A percentile compares a stretch with the other conserved stretches of the same genome.
Evolutionary conservation across 257 asterid species (phyloP).

Genomic region (Solanum etuberosum): DNA sequence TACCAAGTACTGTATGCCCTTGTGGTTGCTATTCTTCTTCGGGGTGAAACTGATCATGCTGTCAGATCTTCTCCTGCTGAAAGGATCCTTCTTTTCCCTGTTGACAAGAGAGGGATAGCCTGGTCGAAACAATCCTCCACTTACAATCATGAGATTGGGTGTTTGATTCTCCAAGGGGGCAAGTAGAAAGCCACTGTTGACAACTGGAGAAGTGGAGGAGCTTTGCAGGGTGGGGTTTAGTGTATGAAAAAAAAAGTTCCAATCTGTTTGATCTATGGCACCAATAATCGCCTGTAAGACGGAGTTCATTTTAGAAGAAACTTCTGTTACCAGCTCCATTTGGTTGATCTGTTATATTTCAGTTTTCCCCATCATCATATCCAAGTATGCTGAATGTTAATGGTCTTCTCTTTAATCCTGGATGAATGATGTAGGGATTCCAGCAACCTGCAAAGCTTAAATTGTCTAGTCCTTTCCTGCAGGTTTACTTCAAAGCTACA

Average conservation of each 20-base stretch:
- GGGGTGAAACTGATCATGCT: neutral
- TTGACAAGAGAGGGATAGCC: neutral
- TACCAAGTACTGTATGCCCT: neutral
- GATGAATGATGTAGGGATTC: neutral
- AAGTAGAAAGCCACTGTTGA: neutral
- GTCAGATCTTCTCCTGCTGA: neutral
- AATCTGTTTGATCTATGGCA: neutral
- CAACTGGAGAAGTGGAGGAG: neutral
- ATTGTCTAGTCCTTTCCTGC: constrained; percentile 13
- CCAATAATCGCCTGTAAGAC: neutral
- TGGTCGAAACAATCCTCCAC: neutral
- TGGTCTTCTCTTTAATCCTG: neutral
- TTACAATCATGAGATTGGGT: neutral
- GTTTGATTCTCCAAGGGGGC: neutral
- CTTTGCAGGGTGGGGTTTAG: neutral
- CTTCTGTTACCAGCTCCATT: neutral
- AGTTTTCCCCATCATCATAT: neutral
- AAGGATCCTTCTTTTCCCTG: neutral
- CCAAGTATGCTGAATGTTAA: neutral
- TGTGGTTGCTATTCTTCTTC: neutral
- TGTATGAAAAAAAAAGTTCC: neutral
- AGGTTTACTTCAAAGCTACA: constrained; percentile 92
- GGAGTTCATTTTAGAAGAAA: neutral
- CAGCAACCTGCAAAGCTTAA: neutral
- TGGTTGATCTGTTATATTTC: neutral